Conservation (phyloP, 1,139 yeast genomes). For the Entelexis sorbosivorans region DNA sequence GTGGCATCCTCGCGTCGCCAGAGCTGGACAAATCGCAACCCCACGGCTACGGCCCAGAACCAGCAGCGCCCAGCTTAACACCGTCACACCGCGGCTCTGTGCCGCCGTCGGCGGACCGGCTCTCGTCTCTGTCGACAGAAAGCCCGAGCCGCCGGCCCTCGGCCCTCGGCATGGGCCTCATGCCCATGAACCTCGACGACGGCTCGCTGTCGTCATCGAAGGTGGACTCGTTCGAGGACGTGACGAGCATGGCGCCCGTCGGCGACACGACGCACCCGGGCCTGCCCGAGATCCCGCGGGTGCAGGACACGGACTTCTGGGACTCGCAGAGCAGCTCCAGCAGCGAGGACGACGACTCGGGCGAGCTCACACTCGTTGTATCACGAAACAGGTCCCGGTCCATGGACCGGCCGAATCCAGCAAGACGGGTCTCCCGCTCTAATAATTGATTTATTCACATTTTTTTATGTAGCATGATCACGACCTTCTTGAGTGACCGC, state of each 20-base stretch:
- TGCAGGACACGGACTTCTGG: slow-evolving; percentile 12
- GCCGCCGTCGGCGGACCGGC: neutral
- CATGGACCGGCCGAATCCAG: slow-evolving; percentile 4
- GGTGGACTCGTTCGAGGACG: slow-evolving; percentile 4
- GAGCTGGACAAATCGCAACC: neutral
- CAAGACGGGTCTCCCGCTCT: neutral
- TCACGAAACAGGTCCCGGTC: slow-evolving; percentile 28
- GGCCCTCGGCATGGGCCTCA: slow-evolving; percentile 9
- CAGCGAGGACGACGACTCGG: slow-evolving; percentile 32
- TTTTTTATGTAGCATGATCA: neutral
- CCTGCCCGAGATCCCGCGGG: slow-evolving; percentile 17
- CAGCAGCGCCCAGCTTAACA: neutral
- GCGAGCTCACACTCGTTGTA: slow-evolving; percentile 45
- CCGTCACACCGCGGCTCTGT: neutral
- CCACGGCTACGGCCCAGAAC: neutral
- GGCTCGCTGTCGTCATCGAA: slow-evolving; percentile 8
- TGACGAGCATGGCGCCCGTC: neutral
- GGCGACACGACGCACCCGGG: neutral
- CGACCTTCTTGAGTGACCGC: neutral
- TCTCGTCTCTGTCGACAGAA: neutral
- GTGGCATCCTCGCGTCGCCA: neutral
- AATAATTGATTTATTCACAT: neutral
- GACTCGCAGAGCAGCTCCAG: slow-evolving; percentile 8
- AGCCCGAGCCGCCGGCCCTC: neutral
- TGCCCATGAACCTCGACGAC: slow-evolving; percentile 15